Conservation (phyloP, 768 basidiomycete species). For the Boletus patriciae region DNA sequence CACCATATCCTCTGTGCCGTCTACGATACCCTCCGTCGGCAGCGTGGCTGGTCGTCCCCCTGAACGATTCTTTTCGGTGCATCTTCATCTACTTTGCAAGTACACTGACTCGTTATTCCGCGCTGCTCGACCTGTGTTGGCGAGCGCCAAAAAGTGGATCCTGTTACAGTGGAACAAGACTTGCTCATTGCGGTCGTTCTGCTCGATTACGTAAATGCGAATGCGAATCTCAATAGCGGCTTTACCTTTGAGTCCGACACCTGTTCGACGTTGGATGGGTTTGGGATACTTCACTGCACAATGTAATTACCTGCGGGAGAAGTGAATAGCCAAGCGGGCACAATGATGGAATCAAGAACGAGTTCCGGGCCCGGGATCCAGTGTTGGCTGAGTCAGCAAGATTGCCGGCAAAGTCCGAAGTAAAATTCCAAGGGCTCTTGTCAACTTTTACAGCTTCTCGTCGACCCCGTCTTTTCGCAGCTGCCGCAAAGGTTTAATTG, state of each 20-base stretch:
- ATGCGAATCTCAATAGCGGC: background rate
- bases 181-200: background rate
- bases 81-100: too few relatives aligned
- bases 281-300: background rate
- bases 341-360: background rate
- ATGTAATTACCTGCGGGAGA: background rate
- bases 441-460: slow-evolving; percentile 18
- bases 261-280: background rate
- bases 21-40: too few relatives aligned
- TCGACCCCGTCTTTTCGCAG: slow-evolving; percentile 28
- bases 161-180: background rate
- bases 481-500: slow-evolving; percentile 28
- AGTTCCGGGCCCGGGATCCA: background rate
- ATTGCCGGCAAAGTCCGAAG: slow-evolving; percentile 30
- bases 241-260: slow-evolving; percentile 7
- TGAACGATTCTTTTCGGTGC: too few relatives aligned
- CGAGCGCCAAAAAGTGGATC: slow-evolving; percentile 3
- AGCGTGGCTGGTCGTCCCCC: too few relatives aligned
- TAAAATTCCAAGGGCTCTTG: slow-evolving; percentile 26
- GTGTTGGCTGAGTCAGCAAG: slow-evolving; percentile 30
- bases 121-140: too few relatives aligned
- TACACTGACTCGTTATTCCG: too few relatives aligned
- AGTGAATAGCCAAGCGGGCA: background rate
- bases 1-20: too few relatives aligned
- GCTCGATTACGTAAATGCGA: slow-evolving; percentile 3